phyloP scores from a whole-genome alignment of 805 yeast species.

The Dipodascopsis uninucleata region DNA sequence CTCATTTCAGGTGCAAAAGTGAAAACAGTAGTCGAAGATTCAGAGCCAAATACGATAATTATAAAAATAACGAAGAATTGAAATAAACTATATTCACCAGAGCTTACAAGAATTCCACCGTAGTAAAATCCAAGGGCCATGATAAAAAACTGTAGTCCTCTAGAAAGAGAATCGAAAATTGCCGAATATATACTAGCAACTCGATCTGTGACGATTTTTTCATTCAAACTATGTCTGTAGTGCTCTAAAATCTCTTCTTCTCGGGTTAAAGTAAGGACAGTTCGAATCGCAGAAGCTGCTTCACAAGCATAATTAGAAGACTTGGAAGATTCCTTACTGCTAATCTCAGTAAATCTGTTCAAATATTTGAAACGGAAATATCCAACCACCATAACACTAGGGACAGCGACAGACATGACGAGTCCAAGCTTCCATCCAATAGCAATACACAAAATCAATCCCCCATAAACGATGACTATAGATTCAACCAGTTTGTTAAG shows the following conservation, averaged over 20 bases:
- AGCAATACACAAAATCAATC: conserved; percentile 40
- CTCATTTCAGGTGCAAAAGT: conserved; percentile 45
- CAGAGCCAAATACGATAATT: conserved; percentile 41
- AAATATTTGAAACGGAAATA: conserved; percentile 38
- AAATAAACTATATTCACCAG: conserved; percentile 31
- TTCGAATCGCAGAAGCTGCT: conserved; percentile 39
- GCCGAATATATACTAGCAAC: conserved; percentile 27
- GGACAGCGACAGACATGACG: conserved; percentile 37
- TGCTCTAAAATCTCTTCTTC: conserved; percentile 37
- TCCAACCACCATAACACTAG: conserved; percentile 39
- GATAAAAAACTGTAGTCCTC: conserved; percentile 40
- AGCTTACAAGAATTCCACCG: conserved; percentile 38
- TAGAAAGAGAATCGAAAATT: conserved; percentile 36
- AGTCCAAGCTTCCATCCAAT: conserved; percentile 42
- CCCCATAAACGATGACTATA: conserved; percentile 40
- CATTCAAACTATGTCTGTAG: conserved; percentile 24
- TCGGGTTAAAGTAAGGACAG: conserved; percentile 41
- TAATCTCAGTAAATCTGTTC: conserved; percentile 35
- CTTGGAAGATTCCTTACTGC: conserved; percentile 37
- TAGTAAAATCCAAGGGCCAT: conserved; percentile 44
- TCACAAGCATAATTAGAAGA: conserved; percentile 42
- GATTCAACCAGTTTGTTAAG: conserved; percentile 34
- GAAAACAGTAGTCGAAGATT: conserved; percentile 40
- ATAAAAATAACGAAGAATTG: conserved; percentile 40
- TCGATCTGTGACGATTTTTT: conserved; percentile 35